Conservation (phyloP, 2,329 filamentous ascomycete genomes). For the Botryosphaeria dothidea region DNA sequence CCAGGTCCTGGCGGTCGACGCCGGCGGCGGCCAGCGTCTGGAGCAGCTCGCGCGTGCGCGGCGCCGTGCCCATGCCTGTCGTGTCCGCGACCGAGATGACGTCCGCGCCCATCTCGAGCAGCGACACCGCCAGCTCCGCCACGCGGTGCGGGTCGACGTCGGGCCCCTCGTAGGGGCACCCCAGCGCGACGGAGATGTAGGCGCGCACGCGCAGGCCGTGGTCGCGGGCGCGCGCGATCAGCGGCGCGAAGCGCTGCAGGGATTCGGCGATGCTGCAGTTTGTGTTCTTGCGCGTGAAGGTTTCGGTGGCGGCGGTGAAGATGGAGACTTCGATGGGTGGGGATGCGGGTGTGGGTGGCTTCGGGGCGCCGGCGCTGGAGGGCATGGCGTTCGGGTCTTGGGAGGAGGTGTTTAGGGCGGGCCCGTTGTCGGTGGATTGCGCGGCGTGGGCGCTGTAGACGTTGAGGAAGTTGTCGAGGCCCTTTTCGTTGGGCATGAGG, state of each 20-base stretch:
- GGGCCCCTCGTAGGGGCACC: slow-evolving; percentile 73
- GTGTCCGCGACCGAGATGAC: slow-evolving; percentile 91
- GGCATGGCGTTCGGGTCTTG: slow-evolving; percentile 46
- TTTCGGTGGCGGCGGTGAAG: slow-evolving; percentile 80
- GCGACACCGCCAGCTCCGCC: slow-evolving; percentile 60
- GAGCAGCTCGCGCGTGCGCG: slow-evolving; percentile 65
- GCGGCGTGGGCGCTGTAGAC: slow-evolving; percentile 50
- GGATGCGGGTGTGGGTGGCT: slow-evolving; percentile 28
- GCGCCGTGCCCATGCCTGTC: slow-evolving; percentile 85
- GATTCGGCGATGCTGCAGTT: slow-evolving; percentile 79
- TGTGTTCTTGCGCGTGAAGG: slow-evolving; percentile 78
- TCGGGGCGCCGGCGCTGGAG: slow-evolving; percentile 35
- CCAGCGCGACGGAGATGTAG: slow-evolving; percentile 72
- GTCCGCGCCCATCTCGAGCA: slow-evolving; percentile 85
- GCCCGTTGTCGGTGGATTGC: slow-evolving; percentile 44
- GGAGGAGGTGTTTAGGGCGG: slow-evolving; percentile 45
- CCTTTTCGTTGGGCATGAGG: slow-evolving; percentile 75
- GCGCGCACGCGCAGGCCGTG: slow-evolving; percentile 70
- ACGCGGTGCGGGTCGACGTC: slow-evolving; percentile 55
- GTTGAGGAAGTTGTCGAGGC: slow-evolving; percentile 63
- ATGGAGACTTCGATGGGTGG: slow-evolving; percentile 70
- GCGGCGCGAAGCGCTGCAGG: slow-evolving; percentile 67
- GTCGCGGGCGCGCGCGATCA: slow-evolving; percentile 68
- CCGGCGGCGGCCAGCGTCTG: slow-evolving; percentile 66
- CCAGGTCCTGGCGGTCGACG: slow-evolving; percentile 69